Evolutionary conservation across 2,329 filamentous ascomycete genomes (phyloP), one percentile per base, ranked within the genome.

Genomic region (Fusarium sp.): DNA sequence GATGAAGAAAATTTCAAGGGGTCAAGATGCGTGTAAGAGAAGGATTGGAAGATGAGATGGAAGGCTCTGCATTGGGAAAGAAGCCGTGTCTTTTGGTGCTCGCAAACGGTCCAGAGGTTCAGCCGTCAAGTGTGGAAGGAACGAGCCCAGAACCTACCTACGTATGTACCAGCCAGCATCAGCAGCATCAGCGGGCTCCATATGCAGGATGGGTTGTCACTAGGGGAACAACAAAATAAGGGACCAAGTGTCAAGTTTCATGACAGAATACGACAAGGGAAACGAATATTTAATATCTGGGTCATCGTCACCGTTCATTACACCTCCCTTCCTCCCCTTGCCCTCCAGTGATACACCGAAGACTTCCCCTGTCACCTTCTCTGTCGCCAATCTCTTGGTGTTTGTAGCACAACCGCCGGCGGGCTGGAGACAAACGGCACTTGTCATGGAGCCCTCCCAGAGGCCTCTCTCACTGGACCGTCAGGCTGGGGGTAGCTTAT

Each of bases 401-500:
- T 51, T 58, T 59, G 42, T 54, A 60, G 34, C 36, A 53, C 25
- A 61, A 55, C 49, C 67, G 67, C 62, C 66, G 54, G 14, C 67
- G 62, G 36, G 36, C 51, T 36, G 33, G 33, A 70, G 55, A 68
- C 55, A 40, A 64, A 46, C 55, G 67, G 67, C 53, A 64, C 42
- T 67, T 70, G 58, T 25, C 62, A 68, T 49, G 23, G 23, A 27
- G 23, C 38, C 55, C 46, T 57, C 63, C 64, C 51, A 69, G 67
- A 67, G 67, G 67, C 67, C 67, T 69, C 67, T 25, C 44, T 49
- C 44, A 69, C 58, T 70, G 64, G 67, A 51, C 40, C 62, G 44
- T 14, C n/a, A 31, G 14, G 20, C 51, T 55, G 14, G 16, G 14
- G 31, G 16, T 54, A 25, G n/a, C 13, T 46, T 44, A 54, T 61